phyloP scores from a whole-genome alignment of 1,284 basidiomycete species.

The Erythrobasidium hasegawianum region DNA sequence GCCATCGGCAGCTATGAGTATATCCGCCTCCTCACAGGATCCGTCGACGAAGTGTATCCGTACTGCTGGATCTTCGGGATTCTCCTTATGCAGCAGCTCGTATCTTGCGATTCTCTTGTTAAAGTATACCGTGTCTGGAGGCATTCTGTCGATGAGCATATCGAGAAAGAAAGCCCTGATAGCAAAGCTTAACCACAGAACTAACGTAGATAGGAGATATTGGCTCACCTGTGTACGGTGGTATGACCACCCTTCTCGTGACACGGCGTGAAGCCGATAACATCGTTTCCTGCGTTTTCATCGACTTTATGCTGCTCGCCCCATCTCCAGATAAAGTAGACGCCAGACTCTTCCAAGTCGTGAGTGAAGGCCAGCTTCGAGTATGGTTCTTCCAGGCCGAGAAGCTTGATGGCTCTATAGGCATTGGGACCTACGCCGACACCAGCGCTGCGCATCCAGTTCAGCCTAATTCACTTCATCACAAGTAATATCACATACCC shows the following conservation, averaged over 20 bases:
- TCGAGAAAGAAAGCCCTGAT: constrained; percentile 23
- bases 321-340: constrained; percentile 32
- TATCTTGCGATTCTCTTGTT: constrained; percentile 18
- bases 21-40: constrained; percentile 15
- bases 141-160: constrained; percentile 27
- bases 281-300: constrained; percentile 17
- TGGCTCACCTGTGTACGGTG: constrained; percentile 21
- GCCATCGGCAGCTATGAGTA: constrained; percentile 21
- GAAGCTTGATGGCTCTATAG: constrained; percentile 20
- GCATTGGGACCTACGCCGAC: constrained; percentile 31
- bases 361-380: constrained; percentile 28
- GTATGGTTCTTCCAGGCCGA: constrained; percentile 17
- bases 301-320: constrained; percentile 22
- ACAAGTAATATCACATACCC: too few relatives aligned
- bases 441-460: too few relatives aligned
- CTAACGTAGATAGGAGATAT: too few relatives aligned
- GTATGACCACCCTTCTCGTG: constrained; percentile 32
- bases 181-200: background rate
- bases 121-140: constrained; percentile 7
- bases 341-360: constrained; percentile 25
- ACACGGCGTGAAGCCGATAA: constrained; percentile 21
- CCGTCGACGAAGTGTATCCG: constrained; percentile 19
- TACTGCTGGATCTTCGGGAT: background rate
- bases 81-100: background rate
- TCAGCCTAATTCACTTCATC: too few relatives aligned